A percentile compares a stretch with the other conserved stretches of the same genome.
These are phyloP conservation scores for Thalassiosira pacifica DNA, from an alignment of 352 stramenopile species.

Conservation along the genomic window DNA sequence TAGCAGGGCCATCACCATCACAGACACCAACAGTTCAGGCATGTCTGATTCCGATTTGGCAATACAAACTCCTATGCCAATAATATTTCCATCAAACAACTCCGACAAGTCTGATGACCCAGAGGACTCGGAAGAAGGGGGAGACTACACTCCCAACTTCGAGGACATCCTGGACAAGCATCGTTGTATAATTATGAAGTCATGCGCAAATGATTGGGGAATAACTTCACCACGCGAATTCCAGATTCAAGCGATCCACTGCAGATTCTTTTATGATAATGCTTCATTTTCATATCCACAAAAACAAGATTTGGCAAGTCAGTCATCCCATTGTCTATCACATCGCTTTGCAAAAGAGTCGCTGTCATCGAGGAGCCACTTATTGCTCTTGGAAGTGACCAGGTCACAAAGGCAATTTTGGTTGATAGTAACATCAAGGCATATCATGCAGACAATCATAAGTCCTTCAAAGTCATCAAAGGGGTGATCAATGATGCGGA, in stretches of 20 bases:
- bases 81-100: too few species aligned
- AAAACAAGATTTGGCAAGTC: not conserved
- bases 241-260: not conserved
- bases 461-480: too few species aligned
- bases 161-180: too few species aligned
- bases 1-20: too few species aligned
- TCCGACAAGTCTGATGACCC: too few species aligned
- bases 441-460: slow-evolving; percentile 8
- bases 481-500: too few species aligned
- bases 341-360: not conserved
- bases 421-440: not conserved
- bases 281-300: not conserved
- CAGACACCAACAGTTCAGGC: too few species aligned
- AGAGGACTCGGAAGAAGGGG: too few species aligned
- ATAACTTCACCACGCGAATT: not conserved
- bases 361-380: not conserved
- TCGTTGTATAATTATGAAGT: not conserved
- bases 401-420: not conserved
- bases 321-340: not conserved
- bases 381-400: not conserved
- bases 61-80: too few species aligned
- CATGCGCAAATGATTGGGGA: not conserved
- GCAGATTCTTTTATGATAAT: not conserved
- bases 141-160: too few species aligned
- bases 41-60: too few species aligned